These are phyloP conservation scores for Tanacetum coccineum DNA, from an alignment of 129 eudicot genomes.

Conservation along the genomic window DNA sequence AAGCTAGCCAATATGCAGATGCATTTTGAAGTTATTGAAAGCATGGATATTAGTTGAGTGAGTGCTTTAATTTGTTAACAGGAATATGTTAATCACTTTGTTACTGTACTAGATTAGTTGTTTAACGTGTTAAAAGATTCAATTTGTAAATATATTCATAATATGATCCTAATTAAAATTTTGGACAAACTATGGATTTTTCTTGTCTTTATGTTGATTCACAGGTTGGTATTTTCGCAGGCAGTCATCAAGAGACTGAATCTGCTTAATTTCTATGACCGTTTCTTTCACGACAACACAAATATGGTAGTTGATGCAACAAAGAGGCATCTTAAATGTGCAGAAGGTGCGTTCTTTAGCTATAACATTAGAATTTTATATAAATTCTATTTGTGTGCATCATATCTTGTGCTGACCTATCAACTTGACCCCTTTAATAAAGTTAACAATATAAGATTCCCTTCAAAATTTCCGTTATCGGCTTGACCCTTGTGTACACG, in stretches of 20 bases:
- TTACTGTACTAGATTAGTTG: slow-evolving; percentile 14
- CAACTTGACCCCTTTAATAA: not conserved
- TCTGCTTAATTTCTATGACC: not conserved
- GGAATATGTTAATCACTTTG: not conserved
- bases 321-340: not conserved
- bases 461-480: not conserved
- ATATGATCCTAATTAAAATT: not conserved
- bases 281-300: not conserved
- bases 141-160: not conserved
- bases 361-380: not conserved
- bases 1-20: slow-evolving; percentile 68
- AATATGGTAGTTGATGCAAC: not conserved
- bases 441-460: not conserved
- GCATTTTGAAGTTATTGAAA: slow-evolving; percentile 87
- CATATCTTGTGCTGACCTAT: not conserved
- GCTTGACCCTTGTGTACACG: not conserved
- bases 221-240: not conserved
- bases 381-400: not conserved
- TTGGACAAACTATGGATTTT: not conserved
- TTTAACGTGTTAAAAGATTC: slow-evolving; percentile 3
- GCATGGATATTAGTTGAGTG: slow-evolving; percentile 54
- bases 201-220: not conserved
- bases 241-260: not conserved
- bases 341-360: not conserved
- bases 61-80: slow-evolving; percentile 17